Base-by-base conservation (phyloP, 2,329 filamentous ascomycete species). In the Colletotrichum cereale region DNA sequence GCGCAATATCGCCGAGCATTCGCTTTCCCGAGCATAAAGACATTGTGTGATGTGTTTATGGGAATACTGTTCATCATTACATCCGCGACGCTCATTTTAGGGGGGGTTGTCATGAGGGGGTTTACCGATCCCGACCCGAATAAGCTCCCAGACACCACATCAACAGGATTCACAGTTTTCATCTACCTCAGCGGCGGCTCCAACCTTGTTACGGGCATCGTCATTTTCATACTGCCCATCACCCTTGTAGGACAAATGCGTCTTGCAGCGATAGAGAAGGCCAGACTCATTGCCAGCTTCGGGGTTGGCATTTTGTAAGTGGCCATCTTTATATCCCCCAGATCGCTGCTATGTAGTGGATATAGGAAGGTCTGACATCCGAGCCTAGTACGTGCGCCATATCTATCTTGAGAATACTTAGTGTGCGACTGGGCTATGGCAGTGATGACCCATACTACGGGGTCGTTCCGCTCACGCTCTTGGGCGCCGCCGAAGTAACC, bases 1-100 rank as follows among this genome's bases (percentile, higher is more conserved):
- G 71, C 80, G 4, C 81, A 82, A 71, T 82, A 82, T 74, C 79
- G 79, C 29, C 78, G 81, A 12, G 75, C 81, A 16, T 79, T 78
- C 8, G 70, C 71, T 0, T 14, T 74, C 2, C 66, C 70, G 3
- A 29, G 24, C 0, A 48, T 74, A 16, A 55, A 42, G 21, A 21
- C 52, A 0, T 62, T 73, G 2, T 74, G 72, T 55, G 63, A 74
- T 40, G 34, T 53, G 1, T 36, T 70, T 11, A 29, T 73, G 1
- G 52, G 31, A 1, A 40, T 73, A 3, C 50, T 61, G 29, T 14
- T 55, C 1, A 2, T 66, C 1, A 31, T 61, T 6, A 11, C 48
- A 18, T 11, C 55, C 24, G 57, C 58, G 3, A 52, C 38, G 47
- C n/a, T 73, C 2, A 52, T 74, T 1, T 48, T 50, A 0, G 42